Percentiles rank a stretch among this genome's conserved stretches.
Conservation (phyloP, 305 asterid species). For the Solanum aculeatissimum region DNA sequence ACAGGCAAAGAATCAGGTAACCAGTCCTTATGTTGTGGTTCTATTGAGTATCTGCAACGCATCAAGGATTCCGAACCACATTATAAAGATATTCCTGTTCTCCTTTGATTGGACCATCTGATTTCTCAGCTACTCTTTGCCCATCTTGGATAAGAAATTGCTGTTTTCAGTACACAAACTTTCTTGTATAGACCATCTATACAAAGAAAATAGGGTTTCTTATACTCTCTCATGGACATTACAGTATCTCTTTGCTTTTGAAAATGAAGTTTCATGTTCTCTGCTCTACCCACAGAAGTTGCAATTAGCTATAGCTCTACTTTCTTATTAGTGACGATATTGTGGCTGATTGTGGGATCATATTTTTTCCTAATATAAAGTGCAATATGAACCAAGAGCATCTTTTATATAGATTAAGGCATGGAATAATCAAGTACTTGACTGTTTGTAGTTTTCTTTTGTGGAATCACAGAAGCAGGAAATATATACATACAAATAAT, state of each 20-base stretch:
- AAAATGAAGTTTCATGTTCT: neutral
- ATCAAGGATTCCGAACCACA: neutral
- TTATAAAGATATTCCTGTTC: neutral
- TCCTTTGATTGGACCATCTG: neutral
- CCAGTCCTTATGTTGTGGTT: neutral
- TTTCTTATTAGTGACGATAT: neutral
- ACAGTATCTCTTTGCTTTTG: neutral
- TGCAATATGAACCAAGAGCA: neutral
- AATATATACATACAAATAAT: neutral
- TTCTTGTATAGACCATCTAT: neutral
- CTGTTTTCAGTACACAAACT: neutral
- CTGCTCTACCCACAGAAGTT: neutral
- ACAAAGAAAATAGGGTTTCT: neutral
- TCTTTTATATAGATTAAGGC: neutral
- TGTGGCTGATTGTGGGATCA: neutral
- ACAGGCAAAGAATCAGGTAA: slow-evolving; percentile 87
- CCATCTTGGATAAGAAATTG: neutral
- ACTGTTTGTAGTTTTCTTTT: neutral
- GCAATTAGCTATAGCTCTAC: neutral
- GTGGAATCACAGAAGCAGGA: neutral
- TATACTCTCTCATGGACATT: neutral
- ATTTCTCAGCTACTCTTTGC: neutral
- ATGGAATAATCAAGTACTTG: neutral
- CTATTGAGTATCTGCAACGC: neutral
- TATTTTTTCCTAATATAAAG: neutral